Conservation (phyloP, 2,329 filamentous ascomycete species). For the Teratosphaeria pseudoeucalypti region DNA sequence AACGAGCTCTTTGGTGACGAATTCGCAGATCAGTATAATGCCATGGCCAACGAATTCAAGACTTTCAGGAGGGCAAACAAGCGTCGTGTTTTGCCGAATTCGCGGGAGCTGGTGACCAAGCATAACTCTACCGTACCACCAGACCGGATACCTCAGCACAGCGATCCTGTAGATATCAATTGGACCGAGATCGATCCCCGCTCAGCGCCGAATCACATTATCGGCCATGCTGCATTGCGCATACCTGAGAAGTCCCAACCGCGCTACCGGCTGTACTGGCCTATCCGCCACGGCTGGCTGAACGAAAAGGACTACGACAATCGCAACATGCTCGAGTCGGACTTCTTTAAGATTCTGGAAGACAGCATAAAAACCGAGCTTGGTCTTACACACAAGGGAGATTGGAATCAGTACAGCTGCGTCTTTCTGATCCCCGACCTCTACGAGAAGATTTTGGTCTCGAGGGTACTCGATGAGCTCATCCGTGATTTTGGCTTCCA, state of each 20-base stretch:
- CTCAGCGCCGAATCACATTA: conserved; percentile 65
- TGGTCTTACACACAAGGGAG: conserved; percentile 62
- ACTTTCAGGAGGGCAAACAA: conserved; percentile 87
- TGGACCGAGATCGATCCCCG: conserved; percentile 72
- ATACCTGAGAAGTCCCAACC: conserved; percentile 84
- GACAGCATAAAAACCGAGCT: conserved; percentile 79
- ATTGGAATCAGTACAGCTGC: conserved; percentile 85
- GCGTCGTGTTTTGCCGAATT: conserved; percentile 90
- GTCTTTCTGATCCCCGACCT: conserved; percentile 96
- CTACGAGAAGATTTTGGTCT: conserved; percentile 89
- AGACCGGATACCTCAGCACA: conserved; percentile 85
- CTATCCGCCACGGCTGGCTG: conserved; percentile 72
- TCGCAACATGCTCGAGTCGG: conserved; percentile 70
- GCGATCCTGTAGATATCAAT: conserved; percentile 84
- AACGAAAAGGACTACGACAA: conserved; percentile 83
- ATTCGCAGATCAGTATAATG: conserved; percentile 58
- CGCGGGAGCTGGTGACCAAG: conserved; percentile 88
- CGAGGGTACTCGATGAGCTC: conserved; percentile 70
- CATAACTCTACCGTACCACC: conserved; percentile 79
- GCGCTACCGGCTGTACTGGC: conserved; percentile 88
- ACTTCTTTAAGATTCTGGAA: conserved; percentile 78
- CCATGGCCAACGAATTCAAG: conserved; percentile 79
- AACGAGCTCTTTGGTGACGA: conserved; percentile 87
- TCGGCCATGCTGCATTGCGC: conserved; percentile 70
- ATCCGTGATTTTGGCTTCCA: conserved; percentile 85